Evolutionary conservation across 371 early-diverging fungal genomes (phyloP), one percentile per base, ranked within the genome.

Genomic region (Mortierella sp.): DNA sequence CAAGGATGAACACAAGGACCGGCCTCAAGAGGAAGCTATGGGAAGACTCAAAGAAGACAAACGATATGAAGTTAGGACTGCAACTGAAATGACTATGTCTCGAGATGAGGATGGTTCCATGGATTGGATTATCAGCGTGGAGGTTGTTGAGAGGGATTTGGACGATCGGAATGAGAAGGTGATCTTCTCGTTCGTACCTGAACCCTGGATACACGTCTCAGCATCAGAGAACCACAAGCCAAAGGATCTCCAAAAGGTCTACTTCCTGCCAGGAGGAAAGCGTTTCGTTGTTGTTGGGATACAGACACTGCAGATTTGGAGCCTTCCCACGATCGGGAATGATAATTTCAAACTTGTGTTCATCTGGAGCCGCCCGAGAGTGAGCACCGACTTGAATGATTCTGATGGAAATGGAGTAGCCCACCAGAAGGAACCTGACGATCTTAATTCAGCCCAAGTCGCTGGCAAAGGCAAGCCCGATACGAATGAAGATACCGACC

Each of bases 221-320:
- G 65, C 61, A 1, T 41, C 19, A 5, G 60, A 74, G 12, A 55
- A 47, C 2, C 53, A 34, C 0, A 45, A 61, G 18, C 70, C 70
- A 6, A 52, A 60, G 28, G 47, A 48, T 5, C 24, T 69, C 28
- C 30, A 64, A 38, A 54, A 46, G 0, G 70, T 69, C 1, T 74
- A 58, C 23, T 74, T 74, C 53, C 31, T 69, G 19, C 65, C 61
- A 10, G 46, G 58, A n/a, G 53, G 57, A 4, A 61, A 31, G 4
- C 65, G 78, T 19, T 76, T 76, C 21, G 70, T 48, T 9, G 59
- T 76, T 3, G 43, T 53, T 18, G 78, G 78, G n/a, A 54, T 48
- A 8, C 78, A 76, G 26, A 69, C 78, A 0, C 42, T 76, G 13
- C 78, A 76, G 31, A 52, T 76, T 7, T 76, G 78, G 78, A 70